These are phyloP conservation scores for Penicillium sp. DNA, from an alignment of 2,329 filamentous ascomycete species.

Conservation along the genomic window DNA sequence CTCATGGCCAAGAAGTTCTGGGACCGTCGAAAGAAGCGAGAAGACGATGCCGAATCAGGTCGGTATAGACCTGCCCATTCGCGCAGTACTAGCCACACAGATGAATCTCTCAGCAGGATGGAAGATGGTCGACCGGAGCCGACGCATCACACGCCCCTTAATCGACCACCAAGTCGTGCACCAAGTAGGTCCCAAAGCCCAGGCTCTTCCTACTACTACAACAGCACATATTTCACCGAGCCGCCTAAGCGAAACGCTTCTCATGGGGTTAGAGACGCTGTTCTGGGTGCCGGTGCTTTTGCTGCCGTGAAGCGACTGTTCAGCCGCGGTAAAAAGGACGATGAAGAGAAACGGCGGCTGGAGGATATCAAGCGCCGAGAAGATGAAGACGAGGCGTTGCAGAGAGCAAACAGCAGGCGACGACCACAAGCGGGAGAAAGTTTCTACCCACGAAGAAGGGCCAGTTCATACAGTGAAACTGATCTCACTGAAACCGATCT, in stretches of 20 bases:
- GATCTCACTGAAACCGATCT: conserved; percentile 41
- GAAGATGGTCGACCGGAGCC: conserved; percentile 57
- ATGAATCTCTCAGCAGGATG: conserved; percentile 43
- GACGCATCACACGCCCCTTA: conserved; percentile 31
- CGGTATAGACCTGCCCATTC: conserved; percentile 55
- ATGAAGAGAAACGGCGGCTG: conserved; percentile 60
- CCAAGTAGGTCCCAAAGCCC: conserved; percentile 37
- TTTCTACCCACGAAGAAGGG: conserved; percentile 33
- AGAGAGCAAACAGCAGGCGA: conserved; percentile 56
- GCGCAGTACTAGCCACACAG: conserved; percentile 45
- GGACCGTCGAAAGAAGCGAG: conserved; percentile 55
- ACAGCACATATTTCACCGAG: conserved; percentile 42
- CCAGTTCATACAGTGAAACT: conserved; percentile 38
- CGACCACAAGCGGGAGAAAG: conserved; percentile 69
- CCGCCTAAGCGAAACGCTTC: conserved; percentile 47
- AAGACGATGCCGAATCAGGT: conserved; percentile 54
- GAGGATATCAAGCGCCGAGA: conserved; percentile 54
- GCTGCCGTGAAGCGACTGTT: conserved; percentile 59
- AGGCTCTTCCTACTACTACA: conserved; percentile 40
- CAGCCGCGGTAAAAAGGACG: conserved; percentile 56
- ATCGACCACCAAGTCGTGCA: conserved; percentile 36
- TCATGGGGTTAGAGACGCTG: conserved; percentile 58
- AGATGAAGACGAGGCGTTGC: conserved; percentile 53
- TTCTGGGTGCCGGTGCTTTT: conserved; percentile 68
- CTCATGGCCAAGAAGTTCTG: conserved; percentile 61